Evolutionary conservation across 208 protist species (phyloP).

Genomic region (Trypanosomatidae sp.): DNA sequence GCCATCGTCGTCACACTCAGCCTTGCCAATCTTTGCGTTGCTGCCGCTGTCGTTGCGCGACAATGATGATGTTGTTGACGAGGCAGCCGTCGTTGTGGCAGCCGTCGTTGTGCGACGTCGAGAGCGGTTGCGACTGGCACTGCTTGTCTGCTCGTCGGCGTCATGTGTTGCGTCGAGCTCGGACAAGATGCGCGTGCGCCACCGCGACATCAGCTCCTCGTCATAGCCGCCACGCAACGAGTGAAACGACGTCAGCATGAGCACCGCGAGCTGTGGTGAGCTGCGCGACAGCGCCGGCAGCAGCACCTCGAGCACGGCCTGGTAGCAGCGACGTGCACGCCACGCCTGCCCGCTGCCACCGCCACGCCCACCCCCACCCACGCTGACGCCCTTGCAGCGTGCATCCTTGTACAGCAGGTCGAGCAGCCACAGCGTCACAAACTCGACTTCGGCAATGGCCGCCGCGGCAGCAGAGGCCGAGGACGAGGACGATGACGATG

Average conservation of each 20-base stretch:
- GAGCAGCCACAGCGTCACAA: slow-evolving; percentile 26
- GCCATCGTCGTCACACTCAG: too few relatives aligned
- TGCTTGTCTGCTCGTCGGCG: slow-evolving; percentile 3
- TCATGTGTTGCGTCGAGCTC: slow-evolving; percentile 6
- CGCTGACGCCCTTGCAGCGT: slow-evolving; percentile 5
- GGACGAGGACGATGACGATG: neutral
- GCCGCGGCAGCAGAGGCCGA: slow-evolving; percentile 4
- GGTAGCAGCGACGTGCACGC: too few relatives aligned
- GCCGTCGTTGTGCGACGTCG: too few relatives aligned
- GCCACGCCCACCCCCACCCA: too few relatives aligned
- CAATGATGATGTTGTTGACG: too few relatives aligned
- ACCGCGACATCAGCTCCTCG: slow-evolving; percentile 15
- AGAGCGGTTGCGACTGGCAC: too few relatives aligned
- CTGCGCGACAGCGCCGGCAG: slow-evolving; percentile 10
- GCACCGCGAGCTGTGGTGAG: slow-evolving; percentile 8
- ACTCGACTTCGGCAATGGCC: slow-evolving; percentile 13
- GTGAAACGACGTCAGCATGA: slow-evolving; percentile 19
- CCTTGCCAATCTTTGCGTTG: too few relatives aligned
- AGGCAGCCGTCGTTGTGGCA: too few relatives aligned
- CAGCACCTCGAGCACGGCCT: slow-evolving; percentile 12
- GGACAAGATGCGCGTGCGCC: slow-evolving; percentile 14
- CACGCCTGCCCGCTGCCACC: too few relatives aligned
- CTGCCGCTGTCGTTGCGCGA: too few relatives aligned
- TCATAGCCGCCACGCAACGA: slow-evolving; percentile 17
- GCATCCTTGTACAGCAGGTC: slow-evolving; percentile 22